Evolutionary conservation across 2,329 filamentous ascomycete species (phyloP).

Genomic region (Phaeosphaeria sp.): DNA sequence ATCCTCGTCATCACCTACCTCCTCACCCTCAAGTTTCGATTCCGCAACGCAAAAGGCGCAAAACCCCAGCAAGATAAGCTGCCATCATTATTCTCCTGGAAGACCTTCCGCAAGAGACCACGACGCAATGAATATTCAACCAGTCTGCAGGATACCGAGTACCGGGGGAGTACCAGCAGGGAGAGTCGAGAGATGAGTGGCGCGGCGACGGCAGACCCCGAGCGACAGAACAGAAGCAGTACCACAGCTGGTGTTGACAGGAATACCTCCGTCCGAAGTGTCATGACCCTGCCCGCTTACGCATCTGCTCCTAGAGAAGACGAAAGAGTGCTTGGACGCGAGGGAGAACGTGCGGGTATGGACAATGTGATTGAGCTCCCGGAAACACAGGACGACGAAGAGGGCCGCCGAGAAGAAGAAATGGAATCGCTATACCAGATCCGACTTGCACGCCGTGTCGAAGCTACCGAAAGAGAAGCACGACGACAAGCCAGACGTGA

Average conservation of each 20-base stretch:
- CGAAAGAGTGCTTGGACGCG: conserved; percentile 84
- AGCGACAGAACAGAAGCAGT: conserved; percentile 30
- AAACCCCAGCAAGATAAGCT: conserved; percentile 32
- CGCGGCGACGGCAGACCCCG: conserved; percentile 28
- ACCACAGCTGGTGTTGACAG: conserved; percentile 68
- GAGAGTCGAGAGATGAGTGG: conserved; percentile 41
- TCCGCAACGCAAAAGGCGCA: conserved; percentile 12
- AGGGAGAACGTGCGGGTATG: conserved; percentile 90
- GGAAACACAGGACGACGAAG: conserved; percentile 79
- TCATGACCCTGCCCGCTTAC: conserved; percentile 92
- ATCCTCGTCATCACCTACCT: conserved; percentile 44
- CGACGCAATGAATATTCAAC: conserved; percentile 42
- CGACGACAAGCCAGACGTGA: conserved; percentile 73
- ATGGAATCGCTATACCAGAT: conserved; percentile 96
- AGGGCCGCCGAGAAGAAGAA: conserved; percentile 79
- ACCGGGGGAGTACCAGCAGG: conserved; percentile 26
- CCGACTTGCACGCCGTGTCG: conserved; percentile 75
- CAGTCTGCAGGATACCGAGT: conserved; percentile 42
- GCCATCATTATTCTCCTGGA: conserved; percentile 42
- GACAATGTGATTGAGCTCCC: conserved; percentile 89
- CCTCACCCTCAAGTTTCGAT: conserved; percentile 33
- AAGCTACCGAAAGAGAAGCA: conserved; percentile 79
- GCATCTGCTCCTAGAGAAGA: conserved; percentile 73
- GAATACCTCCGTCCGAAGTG: conserved; percentile 86
- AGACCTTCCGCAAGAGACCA: conserved; percentile 32